Evolutionary conservation across 2,329 filamentous ascomycete genomes (phyloP).

Genomic region (Ambrosiella cleistominuta): DNA sequence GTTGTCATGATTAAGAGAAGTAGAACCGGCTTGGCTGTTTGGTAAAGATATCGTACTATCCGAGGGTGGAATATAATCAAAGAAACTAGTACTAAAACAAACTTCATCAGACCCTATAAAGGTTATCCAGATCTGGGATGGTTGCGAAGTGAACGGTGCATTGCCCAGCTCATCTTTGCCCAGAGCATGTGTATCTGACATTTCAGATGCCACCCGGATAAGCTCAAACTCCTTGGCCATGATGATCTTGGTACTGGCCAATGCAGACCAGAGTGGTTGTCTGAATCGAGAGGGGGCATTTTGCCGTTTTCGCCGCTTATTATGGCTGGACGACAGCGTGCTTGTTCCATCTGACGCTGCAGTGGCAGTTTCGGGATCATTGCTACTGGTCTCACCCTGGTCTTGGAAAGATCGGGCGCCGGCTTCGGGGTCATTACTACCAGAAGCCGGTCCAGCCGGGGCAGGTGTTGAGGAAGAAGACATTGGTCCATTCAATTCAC

Average conservation of each 20-base stretch:
- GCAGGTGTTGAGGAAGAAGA: conserved; percentile 14
- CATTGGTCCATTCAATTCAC: conserved; percentile 34
- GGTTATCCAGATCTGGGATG: conserved; percentile 62
- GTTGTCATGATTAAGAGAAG: conserved; percentile 16
- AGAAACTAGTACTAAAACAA: conserved; percentile 56
- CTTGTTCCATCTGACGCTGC: conserved; percentile 16
- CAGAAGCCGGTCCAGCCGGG: conserved; percentile 15
- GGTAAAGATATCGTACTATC: conserved; percentile 13
- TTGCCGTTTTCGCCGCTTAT: conserved; percentile 68
- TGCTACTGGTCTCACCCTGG: conserved; percentile 11
- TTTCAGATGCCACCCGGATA: conserved; percentile 58
- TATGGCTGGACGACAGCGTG: conserved; percentile 25
- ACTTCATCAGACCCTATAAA: conserved; percentile 65
- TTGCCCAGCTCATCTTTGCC: conserved; percentile 63
- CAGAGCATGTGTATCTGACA: conserved; percentile 54
- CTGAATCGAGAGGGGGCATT: conserved; percentile 78
- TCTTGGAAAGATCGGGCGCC: conserved; percentile 7
- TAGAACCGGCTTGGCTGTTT: conserved; percentile 17
- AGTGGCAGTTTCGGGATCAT: conserved; percentile 20
- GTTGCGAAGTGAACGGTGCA: conserved; percentile 52
- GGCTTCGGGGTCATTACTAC: conserved; percentile 17
- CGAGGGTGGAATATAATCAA: conserved; percentile 23
- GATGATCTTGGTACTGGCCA: conserved; percentile 91
- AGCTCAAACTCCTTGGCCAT: conserved; percentile 83
- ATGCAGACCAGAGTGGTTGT: conserved; percentile 83